Evolutionary conservation across 2,329 filamentous ascomycete genomes (phyloP).

Genomic region (Aspergillus pseudoterreus): DNA sequence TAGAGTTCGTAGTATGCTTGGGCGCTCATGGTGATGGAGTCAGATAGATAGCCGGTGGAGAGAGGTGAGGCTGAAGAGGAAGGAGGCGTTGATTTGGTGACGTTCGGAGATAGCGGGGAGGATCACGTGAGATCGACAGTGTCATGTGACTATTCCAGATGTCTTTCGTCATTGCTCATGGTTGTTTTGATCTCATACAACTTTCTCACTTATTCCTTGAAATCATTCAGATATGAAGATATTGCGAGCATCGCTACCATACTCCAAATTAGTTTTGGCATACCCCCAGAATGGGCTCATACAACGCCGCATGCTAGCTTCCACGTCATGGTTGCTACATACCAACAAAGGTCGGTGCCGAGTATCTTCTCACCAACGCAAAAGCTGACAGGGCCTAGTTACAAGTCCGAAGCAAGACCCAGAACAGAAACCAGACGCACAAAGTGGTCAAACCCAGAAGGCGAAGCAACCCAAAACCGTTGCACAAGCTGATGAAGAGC

Average conservation of each 20-base stretch:
- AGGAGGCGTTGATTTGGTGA: not conserved
- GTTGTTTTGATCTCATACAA: too few relatives aligned
- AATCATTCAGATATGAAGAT: too few relatives aligned
- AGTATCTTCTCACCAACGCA: not conserved
- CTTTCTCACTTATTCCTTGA: too few relatives aligned
- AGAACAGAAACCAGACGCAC: constrained; percentile 3
- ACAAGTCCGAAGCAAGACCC: not conserved
- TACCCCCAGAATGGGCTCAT: too few relatives aligned
- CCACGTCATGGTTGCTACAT: too few relatives aligned
- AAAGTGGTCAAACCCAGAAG: constrained; percentile 7
- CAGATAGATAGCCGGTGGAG: constrained; percentile 9
- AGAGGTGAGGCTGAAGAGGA: constrained; percentile 3
- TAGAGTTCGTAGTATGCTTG: constrained; percentile 87
- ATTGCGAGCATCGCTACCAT: too few relatives aligned
- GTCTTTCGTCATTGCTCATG: too few relatives aligned
- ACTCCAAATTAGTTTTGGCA: too few relatives aligned
- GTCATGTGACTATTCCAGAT: too few relatives aligned
- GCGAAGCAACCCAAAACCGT: constrained; percentile 51
- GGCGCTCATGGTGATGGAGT: constrained; percentile 42
- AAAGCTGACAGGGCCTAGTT: not conserved
- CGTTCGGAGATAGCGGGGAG: too few relatives aligned
- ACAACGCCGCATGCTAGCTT: too few relatives aligned
- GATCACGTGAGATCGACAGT: too few relatives aligned
- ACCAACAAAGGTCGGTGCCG: not conserved
- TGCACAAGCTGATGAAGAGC: constrained; percentile 63